Base-by-base conservation (phyloP, 2,329 filamentous ascomycete species). In the Colletotrichum scovillei region DNA sequence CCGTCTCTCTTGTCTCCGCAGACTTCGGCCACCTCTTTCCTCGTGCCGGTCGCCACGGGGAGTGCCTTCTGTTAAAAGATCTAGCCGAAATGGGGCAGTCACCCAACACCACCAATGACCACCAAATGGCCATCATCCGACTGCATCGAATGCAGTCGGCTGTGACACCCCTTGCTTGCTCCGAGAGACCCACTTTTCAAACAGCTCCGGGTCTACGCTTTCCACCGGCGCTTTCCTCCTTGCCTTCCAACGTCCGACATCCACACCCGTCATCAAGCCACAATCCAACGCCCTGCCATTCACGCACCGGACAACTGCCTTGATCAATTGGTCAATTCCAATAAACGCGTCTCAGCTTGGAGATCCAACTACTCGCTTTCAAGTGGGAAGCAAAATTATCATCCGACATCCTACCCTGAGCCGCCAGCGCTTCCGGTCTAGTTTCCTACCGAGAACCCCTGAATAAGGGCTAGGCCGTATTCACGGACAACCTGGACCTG, bases 141-240 rank as follows among this genome's bases (percentile, higher is more conserved):
- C 38, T 42, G 38, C 38, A 16, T 42, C 6, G 3, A 8, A 42
- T 49, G 19, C 42, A 49, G 42, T 49, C 42, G 42, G 42, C 16
- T 49, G 19, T 22, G 19, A 35, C 32, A 12, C 19, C 19, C 42
- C 42, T 49, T 49, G n/a, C 22, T 30, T 35, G 6, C 56, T 67
- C 55, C 64, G 55, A 30, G 1, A 24, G 64, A 19, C 30, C 65
- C 65, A 42, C 46, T 63, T 68, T 68, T 52, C 30, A 62, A 28
- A n/a, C 46, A 14, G 12, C 42, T 38, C 56, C 24, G 55, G 56
- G 42, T 63, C 57, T 46, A 24, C 24, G n/a, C 26, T 19, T 68
- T 46, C 52, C 57, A 60, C 28, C 57, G 19, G 16, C 65, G 26
- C 28, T 46, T 62, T 62, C 65, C 56, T 30, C 32, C 24, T 28